These are phyloP conservation scores for Cercospora berteroae DNA, from an alignment of 2,329 filamentous ascomycete genomes.

Conservation along the genomic window DNA sequence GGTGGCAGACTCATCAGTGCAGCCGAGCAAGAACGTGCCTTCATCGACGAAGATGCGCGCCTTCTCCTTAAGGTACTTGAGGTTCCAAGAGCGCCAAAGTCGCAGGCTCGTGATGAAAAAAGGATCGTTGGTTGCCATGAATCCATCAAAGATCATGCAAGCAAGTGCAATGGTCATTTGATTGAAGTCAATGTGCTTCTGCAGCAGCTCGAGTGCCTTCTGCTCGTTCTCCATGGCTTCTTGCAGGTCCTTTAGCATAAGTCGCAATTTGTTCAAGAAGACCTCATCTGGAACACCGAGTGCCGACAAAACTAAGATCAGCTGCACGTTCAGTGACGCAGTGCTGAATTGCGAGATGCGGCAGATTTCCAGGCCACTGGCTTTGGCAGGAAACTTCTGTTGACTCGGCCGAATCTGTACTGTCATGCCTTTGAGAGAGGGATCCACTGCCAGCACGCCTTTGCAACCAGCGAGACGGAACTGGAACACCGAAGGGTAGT, in stretches of 20 bases:
- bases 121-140: constrained; percentile 71
- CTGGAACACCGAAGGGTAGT: constrained; percentile 77
- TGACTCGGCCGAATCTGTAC: constrained; percentile 82
- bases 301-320: constrained; percentile 78
- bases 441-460: constrained; percentile 77
- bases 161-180: constrained; percentile 73
- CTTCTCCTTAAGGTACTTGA: constrained; percentile 90
- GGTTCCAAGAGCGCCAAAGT: constrained; percentile 84
- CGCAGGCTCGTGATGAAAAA: constrained; percentile 77
- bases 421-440: constrained; percentile 59
- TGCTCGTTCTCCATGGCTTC: constrained; percentile 64
- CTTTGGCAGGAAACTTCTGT: constrained; percentile 73
- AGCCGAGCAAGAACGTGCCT: constrained; percentile 84
- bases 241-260: constrained; percentile 68
- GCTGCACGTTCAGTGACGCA: constrained; percentile 83
- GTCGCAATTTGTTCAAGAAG: constrained; percentile 66
- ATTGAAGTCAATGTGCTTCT: constrained; percentile 79
- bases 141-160: constrained; percentile 73
- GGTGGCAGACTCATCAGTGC: constrained; percentile 77
- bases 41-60: constrained; percentile 78
- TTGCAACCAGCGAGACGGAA: constrained; percentile 93
- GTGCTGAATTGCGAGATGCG: constrained; percentile 72
- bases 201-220: constrained; percentile 66
- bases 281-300: constrained; percentile 67
- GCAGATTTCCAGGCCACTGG: constrained; percentile 79